phyloP scores from a whole-genome alignment of 2,329 filamentous ascomycete species.

The Trichoderma sp. region DNA sequence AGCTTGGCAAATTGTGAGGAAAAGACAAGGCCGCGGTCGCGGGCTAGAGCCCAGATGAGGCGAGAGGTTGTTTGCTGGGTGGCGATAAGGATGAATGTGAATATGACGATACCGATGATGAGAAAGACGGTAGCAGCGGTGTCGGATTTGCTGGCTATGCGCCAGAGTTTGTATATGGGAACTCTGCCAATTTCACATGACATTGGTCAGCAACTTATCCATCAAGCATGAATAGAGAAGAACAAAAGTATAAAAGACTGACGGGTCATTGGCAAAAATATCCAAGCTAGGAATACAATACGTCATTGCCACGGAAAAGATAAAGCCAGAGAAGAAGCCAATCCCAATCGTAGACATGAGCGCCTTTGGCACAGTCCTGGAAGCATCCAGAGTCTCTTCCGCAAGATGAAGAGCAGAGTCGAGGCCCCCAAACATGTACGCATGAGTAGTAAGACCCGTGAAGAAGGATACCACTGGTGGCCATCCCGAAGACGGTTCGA shows the following conservation, averaged over 20 bases:
- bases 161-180: slow-evolving; percentile 17
- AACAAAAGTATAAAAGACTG: neutral
- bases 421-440: slow-evolving; percentile 37
- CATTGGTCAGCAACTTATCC: neutral
- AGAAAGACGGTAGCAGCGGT: slow-evolving; percentile 18
- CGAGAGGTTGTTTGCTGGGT: slow-evolving; percentile 23
- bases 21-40: slow-evolving; percentile 21
- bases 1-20: neutral
- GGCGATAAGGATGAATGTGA: slow-evolving; percentile 21
- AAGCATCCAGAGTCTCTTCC: slow-evolving; percentile 35
- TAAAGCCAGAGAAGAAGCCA: slow-evolving; percentile 33
- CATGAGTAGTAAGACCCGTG: slow-evolving; percentile 37
- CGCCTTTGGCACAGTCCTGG: slow-evolving; percentile 32
- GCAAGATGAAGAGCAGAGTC: slow-evolving; percentile 38
- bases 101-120: slow-evolving; percentile 14
- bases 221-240: neutral
- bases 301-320: slow-evolving; percentile 32
- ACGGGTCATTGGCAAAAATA: slow-evolving; percentile 18
- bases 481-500: slow-evolving; percentile 31
- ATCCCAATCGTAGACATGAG: slow-evolving; percentile 33
- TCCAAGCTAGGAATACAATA: slow-evolving; percentile 26
- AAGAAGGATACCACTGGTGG: slow-evolving; percentile 35
- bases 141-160: slow-evolving; percentile 11
- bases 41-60: slow-evolving; percentile 23
- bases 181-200: neutral